Base-by-base conservation (phyloP, 192 early-diverging fungal genomes). In the Dimargaris verticillata region DNA sequence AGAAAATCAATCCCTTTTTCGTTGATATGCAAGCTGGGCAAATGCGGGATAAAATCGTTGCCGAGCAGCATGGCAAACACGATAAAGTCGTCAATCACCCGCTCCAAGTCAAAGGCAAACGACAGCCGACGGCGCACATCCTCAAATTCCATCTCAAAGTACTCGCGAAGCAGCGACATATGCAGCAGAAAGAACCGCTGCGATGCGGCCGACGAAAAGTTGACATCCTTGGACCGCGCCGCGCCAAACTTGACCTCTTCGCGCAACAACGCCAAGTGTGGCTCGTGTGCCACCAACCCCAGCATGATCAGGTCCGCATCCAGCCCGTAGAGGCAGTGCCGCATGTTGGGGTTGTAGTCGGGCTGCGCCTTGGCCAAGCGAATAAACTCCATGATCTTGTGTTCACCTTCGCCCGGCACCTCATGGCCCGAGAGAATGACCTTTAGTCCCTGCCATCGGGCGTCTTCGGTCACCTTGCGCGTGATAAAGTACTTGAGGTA, bases 381-480 rank as follows among this genome's bases (percentile, higher is more conserved):
- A 61, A 99, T 93, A 61, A 86, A 99, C 70, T 99, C 95, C 95
- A 99, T 97, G 62, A 99, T 95, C 71, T 99, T 99, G 78, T 99
- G 95, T 73, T 99, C 95, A 53, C 95, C 95, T 72, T 99, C 95
- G 53, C 95, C 95, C 17, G 93, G 93, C 0, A 95, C 92, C 48
- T 86, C 87, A 42, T 89, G 92, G 28, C 92, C 95, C 38, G 92
- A 95, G 5, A 99, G 78, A 57, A 99, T 82, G 45, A 99, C 82
- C 73, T 93, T 83, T 42, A 93, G 83, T 61, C 85, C 75, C 66
- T 79, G 80, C 95, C 95, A 99, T 63, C 82, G 83, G 15, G 89
- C 81, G 60, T 97, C 88, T 63, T 89, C 87, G 14, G 85, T 83
- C 3, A 95, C 76, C 69, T 89, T 88, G 64, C 92, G 87, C 66